These are phyloP conservation scores for Citrus hindsii DNA, from an alignment of 345 rosid species.

Conservation along the genomic window DNA sequence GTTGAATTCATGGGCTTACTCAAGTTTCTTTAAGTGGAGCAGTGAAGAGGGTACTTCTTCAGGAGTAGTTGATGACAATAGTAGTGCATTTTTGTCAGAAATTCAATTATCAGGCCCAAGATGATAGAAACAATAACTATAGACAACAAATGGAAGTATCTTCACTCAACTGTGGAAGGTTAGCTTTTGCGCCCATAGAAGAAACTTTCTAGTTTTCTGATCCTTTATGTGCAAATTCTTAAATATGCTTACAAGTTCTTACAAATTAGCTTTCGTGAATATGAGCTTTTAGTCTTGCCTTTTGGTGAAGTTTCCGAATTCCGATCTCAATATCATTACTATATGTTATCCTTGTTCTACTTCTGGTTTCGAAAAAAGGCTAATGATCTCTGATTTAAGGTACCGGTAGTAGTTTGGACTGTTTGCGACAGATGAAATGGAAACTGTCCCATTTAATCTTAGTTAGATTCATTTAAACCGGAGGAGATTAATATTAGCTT, in stretches of 20 bases:
- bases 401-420: not conserved
- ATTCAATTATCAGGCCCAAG: conserved; percentile 46
- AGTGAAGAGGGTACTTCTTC: conserved; percentile 27
- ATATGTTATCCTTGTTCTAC: not conserved
- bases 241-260: not conserved
- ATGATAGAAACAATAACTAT: not conserved
- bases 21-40: conserved; percentile 32
- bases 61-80: conserved; percentile 18
- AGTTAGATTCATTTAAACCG: not conserved
- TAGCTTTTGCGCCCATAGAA: not conserved
- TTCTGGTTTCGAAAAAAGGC: not conserved
- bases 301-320: not conserved
- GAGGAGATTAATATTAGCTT: not conserved
- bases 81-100: conserved; percentile 32
- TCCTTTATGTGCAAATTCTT: not conserved
- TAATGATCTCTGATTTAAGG: not conserved
- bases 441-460: not conserved
- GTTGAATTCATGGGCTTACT: conserved; percentile 16
- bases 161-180: not conserved
- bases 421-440: not conserved
- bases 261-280: not conserved
- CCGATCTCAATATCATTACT: not conserved
- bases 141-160: not conserved
- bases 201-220: not conserved
- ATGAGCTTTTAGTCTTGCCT: not conserved